Evolutionary conservation across 805 yeast species (phyloP), one percentile per base, ranked within the genome.

Genomic region (Saccharomycopsis sp.): DNA sequence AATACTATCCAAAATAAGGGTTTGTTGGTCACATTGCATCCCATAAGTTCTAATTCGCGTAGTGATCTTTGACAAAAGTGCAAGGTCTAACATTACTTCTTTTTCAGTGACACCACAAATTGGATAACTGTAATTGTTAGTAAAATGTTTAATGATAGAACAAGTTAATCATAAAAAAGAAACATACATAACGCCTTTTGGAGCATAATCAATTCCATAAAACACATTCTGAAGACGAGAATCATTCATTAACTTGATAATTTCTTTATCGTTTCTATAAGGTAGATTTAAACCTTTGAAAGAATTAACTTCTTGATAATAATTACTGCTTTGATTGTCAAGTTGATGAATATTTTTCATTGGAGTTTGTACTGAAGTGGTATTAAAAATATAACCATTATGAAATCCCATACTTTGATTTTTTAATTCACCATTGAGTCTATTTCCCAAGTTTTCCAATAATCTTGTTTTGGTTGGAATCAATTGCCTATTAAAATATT

Each of bases 191-290:
- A 71, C 73, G 35, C 65, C 60, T 42, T 57, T 54, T 0, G 86
- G 86, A 3, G 81, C 67, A 53, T 79, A 79, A 17, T 72, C 70
- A 14, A 79, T 45, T 0, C 86, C 85, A 48, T 69, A 63, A 45
- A 79, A 73, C 2, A 63, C 60, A 34, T 62, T 59, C 6, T 49
- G 49, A 25, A 65, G 50, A 13, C 49, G 35, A 13, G 52, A 47
- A 18, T 62, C 52, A 9, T 51, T 52, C 69, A 70, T 61, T n/a
- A 70, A 46, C 0, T 50, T 40, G 18, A 52, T 42, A 1, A 71
- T 51, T 39, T 66, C 69, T 2, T 42, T 33, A 37, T 65, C 69
- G 1, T 50, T 46, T 21, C 53, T 55, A 39, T 59, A 69, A 17
- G 48, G 48, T 1, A 52, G 42, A 29, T 58, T 63, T 18, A 70